Conservation (phyloP, 495 filamentous ascomycete species). For the Aspergillus baeticus region DNA sequence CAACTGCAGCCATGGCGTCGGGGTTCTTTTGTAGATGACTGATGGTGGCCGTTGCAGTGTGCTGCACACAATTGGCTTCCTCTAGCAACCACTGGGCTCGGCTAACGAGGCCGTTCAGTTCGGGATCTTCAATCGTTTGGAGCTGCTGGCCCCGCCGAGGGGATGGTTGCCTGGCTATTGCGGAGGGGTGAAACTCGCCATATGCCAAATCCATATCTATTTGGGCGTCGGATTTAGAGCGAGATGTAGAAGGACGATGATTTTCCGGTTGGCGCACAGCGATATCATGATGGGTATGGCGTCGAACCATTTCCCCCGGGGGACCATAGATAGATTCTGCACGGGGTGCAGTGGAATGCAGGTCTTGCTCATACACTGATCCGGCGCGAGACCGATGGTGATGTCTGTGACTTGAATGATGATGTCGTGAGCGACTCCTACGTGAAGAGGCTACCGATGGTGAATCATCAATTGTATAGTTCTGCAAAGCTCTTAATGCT, state of each 20-base stretch:
- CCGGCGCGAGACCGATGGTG: constrained; percentile 18
- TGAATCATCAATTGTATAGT: constrained; percentile 51
- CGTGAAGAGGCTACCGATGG: constrained; percentile 44
- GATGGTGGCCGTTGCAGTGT: constrained; percentile 80
- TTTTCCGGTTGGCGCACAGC: constrained; percentile 22
- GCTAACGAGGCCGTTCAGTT: constrained; percentile 64
- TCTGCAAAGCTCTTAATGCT: constrained; percentile 46
- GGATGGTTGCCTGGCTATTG: constrained; percentile 34
- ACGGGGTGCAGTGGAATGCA: constrained; percentile 22
- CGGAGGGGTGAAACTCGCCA: constrained; percentile 51
- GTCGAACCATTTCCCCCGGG: constrained; percentile 38
- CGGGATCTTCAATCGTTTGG: constrained; percentile 44
- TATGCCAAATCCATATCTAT: constrained; percentile 91
- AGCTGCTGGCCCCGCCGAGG: constrained; percentile 21
- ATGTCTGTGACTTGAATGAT: constrained; percentile 32
- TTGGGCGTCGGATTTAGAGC: constrained; percentile 51
- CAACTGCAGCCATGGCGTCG: constrained; percentile 91
- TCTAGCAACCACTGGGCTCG: constrained; percentile 72
- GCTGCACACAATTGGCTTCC: constrained; percentile 83
- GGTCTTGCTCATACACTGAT: constrained; percentile 37
- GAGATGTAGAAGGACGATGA: constrained; percentile 30
- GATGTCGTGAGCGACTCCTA: constrained; percentile 37
- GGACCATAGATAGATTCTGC: constrained; percentile 22
- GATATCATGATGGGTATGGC: constrained; percentile 46
- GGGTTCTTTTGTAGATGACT: constrained; percentile 85